A percentile compares a stretch with the other conserved stretches of the same genome.
These are phyloP conservation scores for Schizochytrium sp. DNA, from an alignment of 108 stramenopile genomes.

Conservation along the genomic window DNA sequence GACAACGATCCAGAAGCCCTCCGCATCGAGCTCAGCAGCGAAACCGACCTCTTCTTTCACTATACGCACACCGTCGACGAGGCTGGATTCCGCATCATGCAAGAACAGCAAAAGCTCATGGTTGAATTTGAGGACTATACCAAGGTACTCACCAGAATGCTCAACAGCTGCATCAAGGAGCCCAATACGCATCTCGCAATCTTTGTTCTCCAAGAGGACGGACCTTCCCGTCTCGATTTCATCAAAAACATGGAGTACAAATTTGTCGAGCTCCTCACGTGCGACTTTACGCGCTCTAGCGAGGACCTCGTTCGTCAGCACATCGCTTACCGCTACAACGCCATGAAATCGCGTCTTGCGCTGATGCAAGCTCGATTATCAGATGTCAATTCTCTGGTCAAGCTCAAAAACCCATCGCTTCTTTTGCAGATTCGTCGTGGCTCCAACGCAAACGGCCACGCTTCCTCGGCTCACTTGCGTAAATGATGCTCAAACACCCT, in stretches of 20 bases:
- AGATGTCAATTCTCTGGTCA: slow-evolving; percentile 52
- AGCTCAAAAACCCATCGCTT: slow-evolving; percentile 57
- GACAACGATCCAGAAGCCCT: slow-evolving; percentile 31
- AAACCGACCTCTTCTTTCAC: slow-evolving; percentile 57
- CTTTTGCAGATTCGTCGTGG: slow-evolving; percentile 35
- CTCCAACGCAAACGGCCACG: not conserved
- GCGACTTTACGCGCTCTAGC: slow-evolving; percentile 39
- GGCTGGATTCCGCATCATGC: slow-evolving; percentile 18
- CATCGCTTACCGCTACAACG: slow-evolving; percentile 57
- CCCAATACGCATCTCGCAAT: slow-evolving; percentile 55
- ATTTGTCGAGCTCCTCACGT: slow-evolving; percentile 53
- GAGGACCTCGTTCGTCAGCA: slow-evolving; percentile 53
- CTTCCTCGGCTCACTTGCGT: not conserved
- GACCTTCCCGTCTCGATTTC: slow-evolving; percentile 55
- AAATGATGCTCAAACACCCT: not conserved
- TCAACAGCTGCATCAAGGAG: slow-evolving; percentile 54
- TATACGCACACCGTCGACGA: slow-evolving; percentile 45
- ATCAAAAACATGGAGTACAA: slow-evolving; percentile 66
- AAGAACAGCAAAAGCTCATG: slow-evolving; percentile 43
- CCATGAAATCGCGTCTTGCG: slow-evolving; percentile 49
- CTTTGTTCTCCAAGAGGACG: slow-evolving; percentile 52
- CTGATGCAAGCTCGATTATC: slow-evolving; percentile 49
- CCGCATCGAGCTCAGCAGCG: slow-evolving; percentile 46
- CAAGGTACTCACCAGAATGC: slow-evolving; percentile 48
- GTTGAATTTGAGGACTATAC: slow-evolving; percentile 58